These are phyloP conservation scores for Candolleomyces eurysporus DNA, from an alignment of 768 basidiomycete species.

Conservation along the genomic window DNA sequence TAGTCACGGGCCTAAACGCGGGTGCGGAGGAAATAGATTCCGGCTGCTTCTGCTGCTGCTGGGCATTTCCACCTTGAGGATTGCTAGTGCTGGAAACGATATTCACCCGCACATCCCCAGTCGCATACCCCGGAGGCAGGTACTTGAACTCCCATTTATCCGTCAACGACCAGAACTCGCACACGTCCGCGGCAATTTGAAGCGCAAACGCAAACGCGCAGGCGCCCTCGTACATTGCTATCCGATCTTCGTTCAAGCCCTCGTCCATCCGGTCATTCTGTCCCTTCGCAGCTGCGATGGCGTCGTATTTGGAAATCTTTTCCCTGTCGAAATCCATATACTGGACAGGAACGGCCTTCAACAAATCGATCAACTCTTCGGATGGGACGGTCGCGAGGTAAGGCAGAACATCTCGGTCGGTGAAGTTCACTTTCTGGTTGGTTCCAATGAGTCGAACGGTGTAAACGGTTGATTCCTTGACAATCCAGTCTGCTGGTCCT, in stretches of 20 bases:
- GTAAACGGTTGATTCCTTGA: conserved; percentile 62
- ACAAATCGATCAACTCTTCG: conserved; percentile 46
- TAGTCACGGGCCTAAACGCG: not conserved
- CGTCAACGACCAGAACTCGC: conserved; percentile 67
- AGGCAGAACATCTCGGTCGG: conserved; percentile 64
- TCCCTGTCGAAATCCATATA: conserved; percentile 42
- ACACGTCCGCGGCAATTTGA: conserved; percentile 64
- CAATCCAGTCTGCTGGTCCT: conserved; percentile 45
- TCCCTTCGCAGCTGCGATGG: conserved; percentile 25
- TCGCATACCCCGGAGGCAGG: conserved; percentile 27
- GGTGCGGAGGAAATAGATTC: not conserved
- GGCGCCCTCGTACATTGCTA: conserved; percentile 50
- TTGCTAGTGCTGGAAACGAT: conserved; percentile 2
- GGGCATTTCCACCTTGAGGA: not conserved
- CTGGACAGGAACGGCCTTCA: conserved; percentile 43
- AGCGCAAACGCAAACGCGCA: conserved; percentile 69
- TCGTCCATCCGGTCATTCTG: not conserved
- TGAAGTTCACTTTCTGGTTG: conserved; percentile 42
- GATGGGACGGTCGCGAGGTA: conserved; percentile 69
- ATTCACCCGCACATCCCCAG: not conserved
- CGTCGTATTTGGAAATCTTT: conserved; percentile 50
- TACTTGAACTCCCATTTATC: conserved; percentile 71
- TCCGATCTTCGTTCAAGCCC: conserved; percentile 6
- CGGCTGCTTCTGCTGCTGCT: not conserved
- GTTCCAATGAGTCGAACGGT: conserved; percentile 67